These are phyloP conservation scores for Populus ilicifolia DNA, from an alignment of 345 rosid genomes.

Conservation along the genomic window DNA sequence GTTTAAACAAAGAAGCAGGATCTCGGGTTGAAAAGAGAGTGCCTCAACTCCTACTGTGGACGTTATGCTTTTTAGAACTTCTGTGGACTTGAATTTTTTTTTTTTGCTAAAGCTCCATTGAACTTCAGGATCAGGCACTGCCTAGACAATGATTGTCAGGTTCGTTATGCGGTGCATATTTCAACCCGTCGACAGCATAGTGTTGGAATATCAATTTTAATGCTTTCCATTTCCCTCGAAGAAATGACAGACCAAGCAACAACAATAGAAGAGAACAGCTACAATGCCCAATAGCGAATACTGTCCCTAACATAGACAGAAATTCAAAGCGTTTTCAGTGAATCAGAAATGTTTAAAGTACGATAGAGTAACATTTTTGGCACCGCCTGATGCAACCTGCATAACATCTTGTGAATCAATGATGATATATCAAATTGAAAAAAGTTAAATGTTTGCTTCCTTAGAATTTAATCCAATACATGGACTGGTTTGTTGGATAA, in stretches of 20 bases:
- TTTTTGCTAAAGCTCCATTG: neutral
- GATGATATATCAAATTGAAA: neutral
- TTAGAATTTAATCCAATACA: neutral
- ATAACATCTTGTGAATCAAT: neutral
- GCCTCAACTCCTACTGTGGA: neutral
- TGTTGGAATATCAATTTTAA: too few species aligned
- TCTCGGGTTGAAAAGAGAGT: neutral
- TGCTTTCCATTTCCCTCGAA: too few species aligned
- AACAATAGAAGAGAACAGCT: too few species aligned
- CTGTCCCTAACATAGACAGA: neutral
- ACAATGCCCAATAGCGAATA: too few species aligned
- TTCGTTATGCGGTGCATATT: too few species aligned
- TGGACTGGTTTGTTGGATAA: neutral
- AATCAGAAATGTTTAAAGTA: neutral
- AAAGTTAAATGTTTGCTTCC: neutral
- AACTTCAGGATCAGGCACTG: too few species aligned
- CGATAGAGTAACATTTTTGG: neutral
- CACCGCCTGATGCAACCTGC: neutral
- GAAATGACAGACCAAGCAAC: too few species aligned
- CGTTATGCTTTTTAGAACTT: neutral
- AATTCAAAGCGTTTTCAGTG: neutral
- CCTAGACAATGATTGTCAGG: too few species aligned
- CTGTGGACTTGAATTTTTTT: neutral
- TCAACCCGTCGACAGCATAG: too few species aligned
- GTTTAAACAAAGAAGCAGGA: neutral